These are phyloP conservation scores for Peribolospora kevripleyi DNA, from an alignment of 768 basidiomycete species.

Conservation along the genomic window DNA sequence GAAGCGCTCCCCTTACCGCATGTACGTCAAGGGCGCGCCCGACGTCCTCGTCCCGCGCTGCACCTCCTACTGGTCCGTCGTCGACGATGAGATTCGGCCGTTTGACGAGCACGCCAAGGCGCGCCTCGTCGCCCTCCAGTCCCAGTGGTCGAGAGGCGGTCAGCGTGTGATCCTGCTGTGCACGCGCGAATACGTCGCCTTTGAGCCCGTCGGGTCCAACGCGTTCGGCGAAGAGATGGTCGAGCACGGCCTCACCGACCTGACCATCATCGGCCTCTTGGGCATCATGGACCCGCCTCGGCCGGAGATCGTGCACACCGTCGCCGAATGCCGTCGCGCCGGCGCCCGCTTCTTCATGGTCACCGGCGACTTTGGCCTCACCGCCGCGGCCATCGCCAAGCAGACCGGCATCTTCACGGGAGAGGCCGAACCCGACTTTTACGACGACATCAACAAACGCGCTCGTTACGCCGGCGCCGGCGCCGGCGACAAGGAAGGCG, in stretches of 20 bases:
- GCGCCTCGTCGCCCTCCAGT: conserved; percentile 18
- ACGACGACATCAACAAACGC: conserved; percentile 9
- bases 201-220: conserved; percentile 17
- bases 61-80: conserved; percentile 19
- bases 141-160: conserved; percentile 31
- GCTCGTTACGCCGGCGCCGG: too few species aligned
- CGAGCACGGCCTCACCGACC: conserved; percentile 26
- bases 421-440: neutral
- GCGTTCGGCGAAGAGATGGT: conserved; percentile 21
- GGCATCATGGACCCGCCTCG: conserved; percentile 38
- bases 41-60: conserved; percentile 27
- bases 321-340: conserved; percentile 21
- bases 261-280: conserved; percentile 34
- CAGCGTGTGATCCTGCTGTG: conserved; percentile 39
- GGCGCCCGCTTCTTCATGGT: conserved; percentile 43
- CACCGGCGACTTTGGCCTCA: conserved; percentile 32
- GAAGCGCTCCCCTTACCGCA: neutral
- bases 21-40: conserved; percentile 31
- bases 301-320: conserved; percentile 21
- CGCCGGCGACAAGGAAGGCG: conserved; percentile 5
- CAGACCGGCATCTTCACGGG: conserved; percentile 35
- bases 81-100: conserved; percentile 19
- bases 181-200: conserved; percentile 22
- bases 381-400: conserved; percentile 37
- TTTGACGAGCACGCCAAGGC: conserved; percentile 14